Evolutionary conservation across 345 rosid genomes (phyloP).

Genomic region (Eucalyptus coolabah): DNA sequence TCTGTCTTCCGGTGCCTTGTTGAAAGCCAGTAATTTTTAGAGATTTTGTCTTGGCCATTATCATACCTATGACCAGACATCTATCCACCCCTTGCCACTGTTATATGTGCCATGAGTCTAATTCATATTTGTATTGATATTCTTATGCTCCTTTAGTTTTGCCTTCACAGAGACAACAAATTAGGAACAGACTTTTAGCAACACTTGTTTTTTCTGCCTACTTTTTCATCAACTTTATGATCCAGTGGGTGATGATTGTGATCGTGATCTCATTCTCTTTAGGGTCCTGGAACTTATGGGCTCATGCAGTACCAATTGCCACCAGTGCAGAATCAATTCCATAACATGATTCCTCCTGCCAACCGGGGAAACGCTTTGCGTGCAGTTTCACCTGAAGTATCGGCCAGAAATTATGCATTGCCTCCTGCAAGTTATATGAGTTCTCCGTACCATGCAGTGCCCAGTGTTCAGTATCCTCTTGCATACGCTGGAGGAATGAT

Average conservation of each 20-base stretch:
- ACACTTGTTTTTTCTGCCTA: not conserved
- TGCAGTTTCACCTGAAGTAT: conserved; percentile 58
- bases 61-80: not conserved
- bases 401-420: conserved; percentile 68
- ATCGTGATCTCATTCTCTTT: conserved; percentile 9
- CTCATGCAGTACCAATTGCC: conserved; percentile 81
- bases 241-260: not conserved
- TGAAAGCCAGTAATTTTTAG: not conserved
- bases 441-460: conserved; percentile 57
- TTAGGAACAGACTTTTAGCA: not conserved
- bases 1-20: not conserved
- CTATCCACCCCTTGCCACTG: not conserved
- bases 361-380: conserved; percentile 64
- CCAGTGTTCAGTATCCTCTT: conserved; percentile 71
- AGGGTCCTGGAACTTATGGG: conserved; percentile 92
- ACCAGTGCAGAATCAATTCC: conserved; percentile 88
- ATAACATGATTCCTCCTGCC: conserved; percentile 55
- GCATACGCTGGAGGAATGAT: conserved; percentile 72
- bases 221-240: not conserved
- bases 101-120: not conserved
- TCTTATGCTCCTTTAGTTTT: not conserved
- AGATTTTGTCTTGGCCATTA: not conserved
- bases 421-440: conserved; percentile 73
- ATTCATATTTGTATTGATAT: not conserved
- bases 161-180: not conserved